These are phyloP conservation scores for Macrophomina phaseolina DNA, from an alignment of 2,329 filamentous ascomycete genomes.

Conservation along the genomic window DNA sequence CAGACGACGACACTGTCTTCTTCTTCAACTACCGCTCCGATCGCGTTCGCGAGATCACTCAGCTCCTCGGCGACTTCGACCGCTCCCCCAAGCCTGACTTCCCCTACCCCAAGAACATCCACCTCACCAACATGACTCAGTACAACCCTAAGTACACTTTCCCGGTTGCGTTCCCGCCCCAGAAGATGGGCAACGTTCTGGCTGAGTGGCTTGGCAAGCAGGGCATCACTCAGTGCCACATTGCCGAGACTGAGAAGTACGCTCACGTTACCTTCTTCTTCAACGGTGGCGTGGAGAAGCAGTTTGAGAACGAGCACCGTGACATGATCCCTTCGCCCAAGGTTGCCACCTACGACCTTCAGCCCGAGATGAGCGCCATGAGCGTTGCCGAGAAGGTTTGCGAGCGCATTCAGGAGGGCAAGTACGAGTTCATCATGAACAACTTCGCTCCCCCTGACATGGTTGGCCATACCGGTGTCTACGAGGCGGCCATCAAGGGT, in stretches of 20 bases:
- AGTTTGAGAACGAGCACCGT: slow-evolving; percentile 87
- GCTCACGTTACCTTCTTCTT: slow-evolving; percentile 99
- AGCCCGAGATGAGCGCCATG: slow-evolving; percentile 94
- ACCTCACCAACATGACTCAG: slow-evolving; percentile 94
- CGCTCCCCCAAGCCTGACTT: slow-evolving; percentile 90
- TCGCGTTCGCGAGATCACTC: slow-evolving; percentile 93
- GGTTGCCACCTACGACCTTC: slow-evolving; percentile 92
- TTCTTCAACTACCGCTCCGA: slow-evolving; percentile 99
- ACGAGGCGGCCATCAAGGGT: slow-evolving; percentile 88
- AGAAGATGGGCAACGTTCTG: slow-evolving; percentile 97
- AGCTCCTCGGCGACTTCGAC: slow-evolving; percentile 90
- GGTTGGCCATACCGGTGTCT: slow-evolving; percentile 98
- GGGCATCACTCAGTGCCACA: slow-evolving; percentile 87
- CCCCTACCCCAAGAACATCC: slow-evolving; percentile 86
- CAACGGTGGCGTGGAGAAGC: slow-evolving; percentile 98
- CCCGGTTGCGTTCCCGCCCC: slow-evolving; percentile 88
- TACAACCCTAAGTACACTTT: slow-evolving; percentile 97
- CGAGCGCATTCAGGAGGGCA: slow-evolving; percentile 82
- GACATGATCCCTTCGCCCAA: slow-evolving; percentile 95
- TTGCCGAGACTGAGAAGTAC: slow-evolving; percentile 99
- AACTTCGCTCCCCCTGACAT: slow-evolving; percentile 99
- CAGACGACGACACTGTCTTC: slow-evolving; percentile 92
- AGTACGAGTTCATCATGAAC: slow-evolving; percentile 99
- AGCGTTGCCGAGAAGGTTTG: slow-evolving; percentile 86
- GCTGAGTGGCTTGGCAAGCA: slow-evolving; percentile 95